These are phyloP conservation scores for Hypomontagnella submonticulosa DNA, from an alignment of 495 filamentous ascomycete species.

Conservation along the genomic window DNA sequence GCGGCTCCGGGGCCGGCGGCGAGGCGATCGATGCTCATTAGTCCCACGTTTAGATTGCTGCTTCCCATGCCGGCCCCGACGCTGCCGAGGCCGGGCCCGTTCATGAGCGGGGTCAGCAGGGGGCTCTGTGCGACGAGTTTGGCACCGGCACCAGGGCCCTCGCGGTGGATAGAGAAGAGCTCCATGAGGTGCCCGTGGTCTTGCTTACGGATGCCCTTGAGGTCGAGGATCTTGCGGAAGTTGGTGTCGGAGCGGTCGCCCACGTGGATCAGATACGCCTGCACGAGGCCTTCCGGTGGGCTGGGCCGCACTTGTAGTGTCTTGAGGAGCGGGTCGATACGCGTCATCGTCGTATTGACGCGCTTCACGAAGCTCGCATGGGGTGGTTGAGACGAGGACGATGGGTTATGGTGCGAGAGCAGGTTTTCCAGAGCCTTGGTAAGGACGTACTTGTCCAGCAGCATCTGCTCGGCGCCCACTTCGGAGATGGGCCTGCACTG, in stretches of 20 bases:
- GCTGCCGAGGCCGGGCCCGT: conserved; percentile 51
- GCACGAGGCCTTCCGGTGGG: conserved; percentile 92
- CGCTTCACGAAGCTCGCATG: conserved; percentile 83
- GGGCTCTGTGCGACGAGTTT: conserved; percentile 68
- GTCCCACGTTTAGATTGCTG: conserved; percentile 34
- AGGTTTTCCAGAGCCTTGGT: conserved; percentile 82
- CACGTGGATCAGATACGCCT: conserved; percentile 96
- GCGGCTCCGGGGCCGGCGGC: conserved; percentile 19
- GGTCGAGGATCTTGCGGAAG: conserved; percentile 95
- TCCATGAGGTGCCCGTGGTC: conserved; percentile 88
- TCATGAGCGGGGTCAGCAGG: conserved; percentile 69
- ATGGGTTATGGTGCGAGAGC: conserved; percentile 63
- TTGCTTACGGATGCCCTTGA: conserved; percentile 85
- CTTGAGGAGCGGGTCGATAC: conserved; percentile 92
- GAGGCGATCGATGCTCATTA: conserved; percentile 23
- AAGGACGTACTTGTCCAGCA: conserved; percentile 91
- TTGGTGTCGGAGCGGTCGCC: conserved; percentile 90
- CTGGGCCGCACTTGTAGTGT: conserved; percentile 93
- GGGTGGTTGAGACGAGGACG: conserved; percentile 53
- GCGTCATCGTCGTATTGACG: conserved; percentile 83
- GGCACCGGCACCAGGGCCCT: conserved; percentile 66
- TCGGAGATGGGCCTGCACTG: conserved; percentile 91
- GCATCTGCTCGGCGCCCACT: conserved; percentile 98
- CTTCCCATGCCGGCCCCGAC: conserved; percentile 53
- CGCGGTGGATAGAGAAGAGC: conserved; percentile 84